A percentile compares a stretch with the other conserved stretches of the same genome.
These are phyloP conservation scores for Gonapodya prolifera DNA, from an alignment of 192 early-diverging fungal species.

Conservation along the genomic window DNA sequence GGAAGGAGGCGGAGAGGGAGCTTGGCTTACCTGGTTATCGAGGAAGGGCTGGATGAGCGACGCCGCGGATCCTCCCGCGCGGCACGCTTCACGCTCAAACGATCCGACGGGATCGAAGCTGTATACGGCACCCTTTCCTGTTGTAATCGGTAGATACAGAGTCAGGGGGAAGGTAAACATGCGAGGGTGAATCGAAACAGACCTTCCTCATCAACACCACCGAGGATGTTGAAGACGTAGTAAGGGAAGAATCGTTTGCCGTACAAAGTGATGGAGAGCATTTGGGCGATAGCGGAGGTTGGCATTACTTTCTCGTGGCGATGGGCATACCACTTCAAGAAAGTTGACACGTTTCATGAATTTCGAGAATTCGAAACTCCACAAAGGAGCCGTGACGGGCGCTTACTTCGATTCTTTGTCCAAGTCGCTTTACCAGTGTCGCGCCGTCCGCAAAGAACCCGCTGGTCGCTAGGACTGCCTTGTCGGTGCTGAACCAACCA, in stretches of 20 bases:
- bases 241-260: constrained; percentile 92
- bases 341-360: neutral
- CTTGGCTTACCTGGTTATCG: constrained; percentile 67
- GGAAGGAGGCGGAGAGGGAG: neutral
- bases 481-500: constrained; percentile 45
- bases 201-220: constrained; percentile 81
- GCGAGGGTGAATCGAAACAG: neutral
- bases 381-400: neutral
- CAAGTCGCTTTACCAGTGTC: constrained; percentile 66
- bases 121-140: constrained; percentile 79
- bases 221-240: constrained; percentile 79
- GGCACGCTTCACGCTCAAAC: constrained; percentile 61
- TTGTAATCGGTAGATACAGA: neutral
- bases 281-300: constrained; percentile 75
- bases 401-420: constrained; percentile 74
- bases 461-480: constrained; percentile 67
- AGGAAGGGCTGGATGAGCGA: constrained; percentile 92
- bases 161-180: neutral
- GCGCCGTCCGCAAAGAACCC: constrained; percentile 83
- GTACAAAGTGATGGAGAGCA: constrained; percentile 88
- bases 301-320: constrained; percentile 84
- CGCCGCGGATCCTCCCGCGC: constrained; percentile 71
- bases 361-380: neutral
- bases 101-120: constrained; percentile 89
- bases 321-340: constrained; percentile 71